These are phyloP conservation scores for Scleroderma bovista DNA, from an alignment of 768 basidiomycete genomes.

Conservation along the genomic window DNA sequence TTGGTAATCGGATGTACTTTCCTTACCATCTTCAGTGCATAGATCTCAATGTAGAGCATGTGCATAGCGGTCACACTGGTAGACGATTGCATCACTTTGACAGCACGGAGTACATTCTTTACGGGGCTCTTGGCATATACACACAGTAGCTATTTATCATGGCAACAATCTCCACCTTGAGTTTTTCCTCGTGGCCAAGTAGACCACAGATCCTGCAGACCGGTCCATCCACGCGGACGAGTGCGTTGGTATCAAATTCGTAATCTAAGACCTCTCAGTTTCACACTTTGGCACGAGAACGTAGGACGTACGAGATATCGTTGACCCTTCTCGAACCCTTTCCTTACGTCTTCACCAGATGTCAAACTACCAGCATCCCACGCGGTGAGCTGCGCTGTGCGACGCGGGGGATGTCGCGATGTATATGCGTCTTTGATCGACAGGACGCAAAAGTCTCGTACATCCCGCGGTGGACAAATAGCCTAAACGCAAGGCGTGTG, in stretches of 20 bases:
- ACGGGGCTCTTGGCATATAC: neutral
- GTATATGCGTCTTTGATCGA: conserved; percentile 61
- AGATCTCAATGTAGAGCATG: too few species aligned
- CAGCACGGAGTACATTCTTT: too few species aligned
- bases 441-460: conserved; percentile 72
- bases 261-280: conserved; percentile 28
- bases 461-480: conserved; percentile 66
- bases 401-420: conserved; percentile 42
- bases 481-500: conserved; percentile 30
- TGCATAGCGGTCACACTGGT: too few species aligned
- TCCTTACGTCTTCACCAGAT: conserved; percentile 43
- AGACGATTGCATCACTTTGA: too few species aligned
- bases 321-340: conserved; percentile 58
- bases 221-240: conserved; percentile 65
- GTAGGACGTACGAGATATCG: conserved; percentile 53
- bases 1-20: too few species aligned
- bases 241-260: conserved; percentile 68
- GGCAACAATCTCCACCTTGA: conserved; percentile 51
- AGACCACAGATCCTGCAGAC: conserved; percentile 60
- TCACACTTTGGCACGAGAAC: conserved; percentile 1
- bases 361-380: conserved; percentile 67
- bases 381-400: conserved; percentile 73
- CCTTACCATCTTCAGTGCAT: too few species aligned
- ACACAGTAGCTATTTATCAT: conserved; percentile 2
- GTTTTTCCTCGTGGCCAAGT: conserved; percentile 59